phyloP scores from a whole-genome alignment of 495 filamentous ascomycete genomes.

The Lentithecium fluviatile region DNA sequence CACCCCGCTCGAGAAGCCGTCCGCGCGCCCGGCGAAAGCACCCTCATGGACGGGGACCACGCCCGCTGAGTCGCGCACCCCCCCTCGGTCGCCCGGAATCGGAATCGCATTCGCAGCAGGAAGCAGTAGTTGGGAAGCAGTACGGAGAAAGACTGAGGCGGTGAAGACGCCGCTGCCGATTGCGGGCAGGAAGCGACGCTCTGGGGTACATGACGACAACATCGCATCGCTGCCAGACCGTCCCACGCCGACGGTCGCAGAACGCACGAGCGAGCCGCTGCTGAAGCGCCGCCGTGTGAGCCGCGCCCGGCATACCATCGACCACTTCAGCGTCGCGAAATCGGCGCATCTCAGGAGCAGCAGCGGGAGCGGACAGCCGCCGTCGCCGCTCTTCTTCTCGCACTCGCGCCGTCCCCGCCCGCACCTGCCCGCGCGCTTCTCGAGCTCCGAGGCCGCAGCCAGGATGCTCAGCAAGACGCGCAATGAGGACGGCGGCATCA shows the following conservation, averaged over 20 bases:
- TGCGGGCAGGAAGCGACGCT: slow-evolving; percentile 18
- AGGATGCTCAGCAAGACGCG: slow-evolving; percentile 59
- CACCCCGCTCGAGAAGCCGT: slow-evolving; percentile 18
- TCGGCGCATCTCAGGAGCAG: slow-evolving; percentile 1
- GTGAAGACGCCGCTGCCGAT: slow-evolving; percentile 1
- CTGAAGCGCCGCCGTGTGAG: slow-evolving; percentile 34
- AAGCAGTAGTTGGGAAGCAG: background rate
- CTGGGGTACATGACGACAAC: background rate
- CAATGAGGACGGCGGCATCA: slow-evolving; percentile 55
- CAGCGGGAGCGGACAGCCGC: slow-evolving; percentile 39
- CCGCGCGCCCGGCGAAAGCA: background rate
- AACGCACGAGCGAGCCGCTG: slow-evolving; percentile 28
- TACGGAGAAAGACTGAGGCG: background rate
- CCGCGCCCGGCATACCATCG: slow-evolving; percentile 27
- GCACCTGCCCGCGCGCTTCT: slow-evolving; percentile 53
- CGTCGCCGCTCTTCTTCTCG: slow-evolving; percentile 61
- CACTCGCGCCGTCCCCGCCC: slow-evolving; percentile 49
- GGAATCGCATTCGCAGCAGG: too few relatives aligned
- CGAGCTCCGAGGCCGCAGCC: slow-evolving; percentile 54
- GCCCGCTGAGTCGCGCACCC: slow-evolving; percentile 6
- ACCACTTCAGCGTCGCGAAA: slow-evolving; percentile 30
- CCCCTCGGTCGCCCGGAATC: slow-evolving; percentile 6
- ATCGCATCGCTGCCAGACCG: background rate
- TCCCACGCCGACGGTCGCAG: background rate
- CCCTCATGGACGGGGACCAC: slow-evolving; percentile 6